Evolutionary conservation across 257 asterid species (phyloP).

Genomic region (Parsonsia alboflavescens): DNA sequence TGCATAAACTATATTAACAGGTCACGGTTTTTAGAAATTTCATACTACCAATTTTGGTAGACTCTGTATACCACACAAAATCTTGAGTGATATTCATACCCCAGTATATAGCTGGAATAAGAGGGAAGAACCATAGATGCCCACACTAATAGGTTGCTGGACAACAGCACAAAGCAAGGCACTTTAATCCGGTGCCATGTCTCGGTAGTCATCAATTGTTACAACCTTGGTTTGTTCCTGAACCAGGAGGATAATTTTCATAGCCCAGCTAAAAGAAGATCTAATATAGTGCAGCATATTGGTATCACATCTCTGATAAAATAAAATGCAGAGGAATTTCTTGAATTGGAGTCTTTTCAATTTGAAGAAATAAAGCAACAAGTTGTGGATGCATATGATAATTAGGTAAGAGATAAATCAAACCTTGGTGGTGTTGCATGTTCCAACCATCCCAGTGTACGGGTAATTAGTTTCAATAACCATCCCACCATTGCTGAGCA

Average conservation of each 20-base stretch:
- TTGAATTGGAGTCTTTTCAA: background rate
- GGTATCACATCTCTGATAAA: background rate
- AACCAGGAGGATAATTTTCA: background rate
- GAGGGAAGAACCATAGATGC: slow-evolving; percentile 24
- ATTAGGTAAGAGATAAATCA: background rate
- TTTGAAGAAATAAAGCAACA: background rate
- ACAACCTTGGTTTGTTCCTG: slow-evolving; percentile 23
- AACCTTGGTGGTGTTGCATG: slow-evolving; percentile 28
- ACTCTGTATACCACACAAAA: background rate
- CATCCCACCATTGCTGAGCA: slow-evolving; percentile 29
- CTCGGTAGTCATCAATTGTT: slow-evolving; percentile 29
- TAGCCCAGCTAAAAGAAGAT: background rate
- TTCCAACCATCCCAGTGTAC: slow-evolving; percentile 17
- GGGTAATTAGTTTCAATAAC: slow-evolving; percentile 30
- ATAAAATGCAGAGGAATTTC: background rate
- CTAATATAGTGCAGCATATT: background rate
- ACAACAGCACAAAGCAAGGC: slow-evolving; percentile 30
- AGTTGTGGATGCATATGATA: background rate
- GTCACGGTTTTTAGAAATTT: background rate
- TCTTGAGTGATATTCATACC: slow-evolving; percentile 15
- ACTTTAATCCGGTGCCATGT: slow-evolving; percentile 23
- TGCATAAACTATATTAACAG: slow-evolving; percentile 25
- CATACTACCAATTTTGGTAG: background rate
- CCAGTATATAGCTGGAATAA: slow-evolving; percentile 35
- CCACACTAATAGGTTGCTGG: slow-evolving; percentile 32